Conservation (phyloP, 106 monocot species). For the Dioscorea alata region DNA sequence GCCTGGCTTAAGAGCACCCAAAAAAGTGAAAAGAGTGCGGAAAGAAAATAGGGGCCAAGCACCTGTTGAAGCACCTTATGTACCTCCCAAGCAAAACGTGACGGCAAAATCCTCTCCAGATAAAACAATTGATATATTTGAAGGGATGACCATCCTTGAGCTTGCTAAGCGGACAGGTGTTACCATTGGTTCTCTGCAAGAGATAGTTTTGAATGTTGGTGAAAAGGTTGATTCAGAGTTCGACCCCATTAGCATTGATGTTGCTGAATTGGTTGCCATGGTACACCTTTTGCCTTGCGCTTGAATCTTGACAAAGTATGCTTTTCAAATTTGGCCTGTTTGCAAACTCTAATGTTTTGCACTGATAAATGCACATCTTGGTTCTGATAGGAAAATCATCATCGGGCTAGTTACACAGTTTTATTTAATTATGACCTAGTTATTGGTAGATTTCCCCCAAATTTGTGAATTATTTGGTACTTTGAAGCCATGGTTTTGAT, state of each 20-base stretch:
- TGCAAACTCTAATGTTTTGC: too few relatives aligned
- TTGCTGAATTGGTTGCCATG: conserved; percentile 91
- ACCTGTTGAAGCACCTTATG: conserved; percentile 76
- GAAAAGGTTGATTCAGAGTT: conserved; percentile 87
- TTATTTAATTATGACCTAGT: too few relatives aligned
- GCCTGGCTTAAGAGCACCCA: conserved; percentile 51
- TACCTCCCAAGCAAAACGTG: conserved; percentile 60
- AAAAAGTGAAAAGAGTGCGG: conserved; percentile 47
- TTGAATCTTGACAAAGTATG: background rate
- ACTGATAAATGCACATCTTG: too few relatives aligned
- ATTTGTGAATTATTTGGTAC: too few relatives aligned
- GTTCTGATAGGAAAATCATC: too few relatives aligned
- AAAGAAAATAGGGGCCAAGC: conserved; percentile 53
- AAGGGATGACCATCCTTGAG: conserved; percentile 91
- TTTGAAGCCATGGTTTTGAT: too few relatives aligned
- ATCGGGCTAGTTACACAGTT: too few relatives aligned
- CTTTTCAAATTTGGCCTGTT: background rate
- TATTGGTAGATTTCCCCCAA: too few relatives aligned
- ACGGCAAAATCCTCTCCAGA: conserved; percentile 37
- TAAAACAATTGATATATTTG: conserved; percentile 89
- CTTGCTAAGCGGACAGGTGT: conserved; percentile 81
- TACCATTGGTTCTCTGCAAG: conserved; percentile 45
- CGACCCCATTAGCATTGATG: conserved; percentile 68
- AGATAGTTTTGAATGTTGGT: conserved; percentile 63
- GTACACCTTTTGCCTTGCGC: conserved; percentile 24